These are phyloP conservation scores for Glycine soja DNA, from an alignment of 306 rosid species.

Conservation along the genomic window DNA sequence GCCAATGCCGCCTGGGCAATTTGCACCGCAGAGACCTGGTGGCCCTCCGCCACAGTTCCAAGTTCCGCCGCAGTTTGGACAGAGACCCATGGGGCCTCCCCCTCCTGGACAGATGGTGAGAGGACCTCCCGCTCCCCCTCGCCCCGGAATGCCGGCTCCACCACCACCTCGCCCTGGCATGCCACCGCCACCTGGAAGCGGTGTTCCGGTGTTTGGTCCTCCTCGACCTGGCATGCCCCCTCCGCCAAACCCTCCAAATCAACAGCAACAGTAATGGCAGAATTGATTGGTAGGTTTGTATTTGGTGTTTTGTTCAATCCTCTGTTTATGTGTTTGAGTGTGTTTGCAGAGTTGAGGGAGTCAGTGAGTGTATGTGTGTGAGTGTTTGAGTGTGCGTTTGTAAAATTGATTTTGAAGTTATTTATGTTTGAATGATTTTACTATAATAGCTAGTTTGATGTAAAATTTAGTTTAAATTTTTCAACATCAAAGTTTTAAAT, in stretches of 20 bases:
- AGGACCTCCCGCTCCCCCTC: conserved; percentile 89
- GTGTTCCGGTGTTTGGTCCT: conserved; percentile 79
- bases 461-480: not conserved
- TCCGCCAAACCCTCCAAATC: conserved; percentile 81
- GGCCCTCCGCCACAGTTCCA: conserved; percentile 69
- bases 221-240: conserved; percentile 93
- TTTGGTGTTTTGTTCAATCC: not conserved
- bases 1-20: conserved; percentile 75
- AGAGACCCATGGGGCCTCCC: conserved; percentile 98
- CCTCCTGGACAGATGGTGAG: conserved; percentile 97
- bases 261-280: conserved; percentile 67
- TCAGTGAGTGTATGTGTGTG: not conserved
- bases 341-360: not conserved
- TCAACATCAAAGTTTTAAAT: not conserved
- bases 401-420: not conserved
- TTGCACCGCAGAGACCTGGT: conserved; percentile 62
- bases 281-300: conserved; percentile 43
- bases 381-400: not conserved
- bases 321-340: not conserved
- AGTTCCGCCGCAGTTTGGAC: conserved; percentile 79
- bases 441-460: not conserved
- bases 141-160: conserved; percentile 81
- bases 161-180: conserved; percentile 88
- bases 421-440: not conserved
- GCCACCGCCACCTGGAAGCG: conserved; percentile 94